Base-by-base conservation (phyloP, 1,284 basidiomycete species). In the Sporisorium exsertum region DNA sequence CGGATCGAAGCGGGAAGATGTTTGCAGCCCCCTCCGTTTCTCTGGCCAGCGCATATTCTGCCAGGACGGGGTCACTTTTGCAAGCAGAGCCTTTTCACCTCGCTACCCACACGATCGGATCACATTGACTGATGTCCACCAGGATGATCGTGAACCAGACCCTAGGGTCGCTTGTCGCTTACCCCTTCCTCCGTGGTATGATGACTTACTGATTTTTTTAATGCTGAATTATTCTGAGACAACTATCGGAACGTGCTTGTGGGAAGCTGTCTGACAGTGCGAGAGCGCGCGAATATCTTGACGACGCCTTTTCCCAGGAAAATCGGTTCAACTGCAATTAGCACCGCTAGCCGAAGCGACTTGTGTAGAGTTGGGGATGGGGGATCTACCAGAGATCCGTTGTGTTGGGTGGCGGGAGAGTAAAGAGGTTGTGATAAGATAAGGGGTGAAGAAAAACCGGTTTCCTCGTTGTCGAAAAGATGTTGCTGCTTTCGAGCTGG, bases 181-280 rank as follows among this genome's bases (percentile, higher is more conserved):
- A n/a, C n/a, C n/a, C n/a, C n/a, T n/a, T n/a, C n/a, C n/a, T n/a
- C n/a, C n/a, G n/a, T n/a, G n/a, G n/a, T 32, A 51, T 18, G 29
- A 22, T 24, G 22, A 69, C 60, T 69, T 62, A 59, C 66, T 20
- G 42, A 43, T 37, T 49, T 33, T 16, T 9, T 7, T 53, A 20
- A 13, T 13, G 20, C 1, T 29, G 20, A n/a, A 12, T 18, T 33
- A n/a, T 32, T 62, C 46, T 64, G 67, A 70, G 54, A 70, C 67
- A 70, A 46, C 18, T 40, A 49, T 63, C 51, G 67, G 67, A 59
- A 70, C 58, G 52, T 53, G 49, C 35, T 12, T 40, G 20, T 33
- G 18, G 26, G 20, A 15, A 56, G 51, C 61, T 70, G 61, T 64
- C 58, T 43, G 60, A 69, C 66, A 69, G 56, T 55, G 66, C 65